Evolutionary conservation across 164 flowering plant species (phyloP), one percentile per base, ranked within the genome.

Genomic region (Echeveria elegans): DNA sequence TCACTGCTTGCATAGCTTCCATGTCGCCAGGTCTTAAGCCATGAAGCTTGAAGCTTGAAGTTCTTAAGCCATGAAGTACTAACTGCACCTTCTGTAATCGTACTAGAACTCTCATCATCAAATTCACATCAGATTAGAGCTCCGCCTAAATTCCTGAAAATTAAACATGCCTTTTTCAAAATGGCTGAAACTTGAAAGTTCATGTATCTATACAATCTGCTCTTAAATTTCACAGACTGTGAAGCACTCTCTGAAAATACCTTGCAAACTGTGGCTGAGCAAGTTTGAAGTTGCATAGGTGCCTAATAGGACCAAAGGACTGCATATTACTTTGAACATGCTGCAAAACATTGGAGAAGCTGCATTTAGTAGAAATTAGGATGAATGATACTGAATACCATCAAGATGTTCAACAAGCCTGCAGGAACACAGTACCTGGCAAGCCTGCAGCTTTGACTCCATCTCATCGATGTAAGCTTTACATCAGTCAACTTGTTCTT

Each of bases 291-390:
- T 78, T 79, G 83, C 73, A 79, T 78, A 66, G 93, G 82, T 71
- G 89, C 85, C 72, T 91, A n/a, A n/a, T 94, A 48, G 99, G 99
- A 75, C 99, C 99, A 83, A 94, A 94, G 41, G 88, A 89, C 7
- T 89, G 74, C 73, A 88, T 62, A 47, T 96, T 89, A 60, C 97
- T 85, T 70, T 85, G 91, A 31, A 94, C 91, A 78, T 91, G 97
- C 97, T 91, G 87, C 78, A 82, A 5, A 75, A 64, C 37, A 21
- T 4, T 37, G 32, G 38, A 30, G 10, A n/a, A 66, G 41, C 18
- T 36, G 21, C 31, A 21, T 40, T 64, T n/a, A 11, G 0, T 21
- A 15, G 18, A 5, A 16, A n/a, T n/a, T n/a, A 16, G 23, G 37
- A 31, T 16, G 40, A 30, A 4, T 29, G 41, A 30, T 29, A 31